Conservation (phyloP, 192 early-diverging fungal genomes). For the Chytriomyces confervae region DNA sequence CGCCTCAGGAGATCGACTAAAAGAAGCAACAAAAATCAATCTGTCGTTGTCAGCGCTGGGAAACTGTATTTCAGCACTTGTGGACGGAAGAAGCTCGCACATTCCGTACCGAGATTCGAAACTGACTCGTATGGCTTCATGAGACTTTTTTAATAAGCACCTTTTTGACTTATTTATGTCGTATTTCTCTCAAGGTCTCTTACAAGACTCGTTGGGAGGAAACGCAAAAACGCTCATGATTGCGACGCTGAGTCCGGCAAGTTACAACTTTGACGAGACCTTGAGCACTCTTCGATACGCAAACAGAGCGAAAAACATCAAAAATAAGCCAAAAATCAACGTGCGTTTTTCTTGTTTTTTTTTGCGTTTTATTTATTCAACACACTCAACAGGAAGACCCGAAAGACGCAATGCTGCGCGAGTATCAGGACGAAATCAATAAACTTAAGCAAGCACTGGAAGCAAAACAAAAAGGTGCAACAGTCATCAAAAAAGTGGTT, state of each 20-base stretch:
- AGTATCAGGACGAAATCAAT: constrained; percentile 70
- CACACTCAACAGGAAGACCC: constrained; percentile 53
- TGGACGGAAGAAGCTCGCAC: constrained; percentile 66
- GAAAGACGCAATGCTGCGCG: constrained; percentile 69
- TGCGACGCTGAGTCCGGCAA: constrained; percentile 64
- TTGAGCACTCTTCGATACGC: constrained; percentile 66
- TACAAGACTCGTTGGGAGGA: constrained; percentile 71
- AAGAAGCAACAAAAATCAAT: constrained; percentile 72
- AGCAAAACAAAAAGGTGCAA: constrained; percentile 48
- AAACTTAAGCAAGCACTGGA: constrained; percentile 57
- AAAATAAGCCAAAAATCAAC: constrained; percentile 70
- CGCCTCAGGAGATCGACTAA: constrained; percentile 64
- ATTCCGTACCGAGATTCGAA: constrained; percentile 72
- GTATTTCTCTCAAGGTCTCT: constrained; percentile 45
- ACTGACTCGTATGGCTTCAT: constrained; percentile 55
- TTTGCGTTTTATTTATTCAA: too few relatives aligned
- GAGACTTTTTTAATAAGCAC: background rate
- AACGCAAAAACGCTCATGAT: constrained; percentile 74
- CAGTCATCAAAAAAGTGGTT: constrained; percentile 51
- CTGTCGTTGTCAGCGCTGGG: constrained; percentile 65
- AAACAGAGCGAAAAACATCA: constrained; percentile 70
- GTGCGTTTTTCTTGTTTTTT: too few relatives aligned
- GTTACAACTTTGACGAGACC: constrained; percentile 70
- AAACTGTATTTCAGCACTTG: constrained; percentile 69
- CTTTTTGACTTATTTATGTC: background rate